Evolutionary conservation across 202 grass and related monocot species (phyloP), one percentile per base, ranked within the genome.

Genomic region (Tripidium arundinaceum): DNA sequence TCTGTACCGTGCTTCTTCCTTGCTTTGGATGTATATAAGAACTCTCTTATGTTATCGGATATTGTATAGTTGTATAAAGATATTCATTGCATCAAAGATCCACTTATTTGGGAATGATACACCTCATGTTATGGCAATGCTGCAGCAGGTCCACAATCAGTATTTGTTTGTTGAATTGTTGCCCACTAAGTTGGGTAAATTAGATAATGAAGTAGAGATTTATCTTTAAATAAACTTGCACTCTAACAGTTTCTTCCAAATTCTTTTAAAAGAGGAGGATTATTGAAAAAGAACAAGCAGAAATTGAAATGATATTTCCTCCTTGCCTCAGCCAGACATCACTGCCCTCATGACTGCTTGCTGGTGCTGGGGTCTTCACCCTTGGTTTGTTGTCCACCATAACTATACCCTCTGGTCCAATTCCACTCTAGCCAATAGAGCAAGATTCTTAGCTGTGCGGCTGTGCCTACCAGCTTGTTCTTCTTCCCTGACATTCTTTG

Each of bases 391-490:
- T 65, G 18, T 37, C 11, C 18, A 36, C 27, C 50, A 50, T 2
- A 65, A 11, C 29, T 49, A n/a, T n/a, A n/a, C n/a, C 7, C 6
- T 29, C 1, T 59, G 52, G 6, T 27, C 37, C 38, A 28, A 25
- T 42, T 76, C 15, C 18, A 47, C 8, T 64, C 11, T 50, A 78
- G 40, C 6, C 27, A n/a, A 50, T 65, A 21, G 6, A 36, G 31
- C 12, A 49, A 50, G 34, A 47, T 70, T 69, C 46, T 54, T 59
- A 46, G 18, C 59, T 24, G 38, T 71, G 9, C 65, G 24, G 18
- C 59, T 24, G 38, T 71, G 9, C 65, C 29, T 72, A 78, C 25
- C 40, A 82, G 22, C 19, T 54, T 50, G 3, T 81, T 89, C 25
- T 54, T 61, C 28, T 54, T 61, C 28, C 38, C 36, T 38, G 41